Conservation (phyloP, 805 yeast genomes). For the Suhomyces faveliae region DNA sequence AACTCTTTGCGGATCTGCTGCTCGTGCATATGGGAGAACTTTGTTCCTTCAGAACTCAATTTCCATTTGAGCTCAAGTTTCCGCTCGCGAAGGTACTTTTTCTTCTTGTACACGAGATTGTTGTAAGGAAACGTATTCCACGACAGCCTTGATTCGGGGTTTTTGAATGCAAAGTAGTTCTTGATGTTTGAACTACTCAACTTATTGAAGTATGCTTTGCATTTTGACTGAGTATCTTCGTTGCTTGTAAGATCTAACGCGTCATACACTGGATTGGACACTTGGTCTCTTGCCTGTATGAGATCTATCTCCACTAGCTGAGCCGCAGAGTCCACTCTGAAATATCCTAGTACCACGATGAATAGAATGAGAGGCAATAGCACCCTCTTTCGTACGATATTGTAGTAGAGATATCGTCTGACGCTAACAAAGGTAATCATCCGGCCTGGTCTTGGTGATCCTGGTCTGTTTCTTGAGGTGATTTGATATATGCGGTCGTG, state of each 20-base stretch:
- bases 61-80: constrained; percentile 14
- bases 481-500: not conserved
- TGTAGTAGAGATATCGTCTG: not conserved
- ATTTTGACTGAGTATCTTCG: not conserved
- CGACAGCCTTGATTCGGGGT: too few relatives aligned
- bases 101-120: constrained; percentile 22
- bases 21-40: constrained; percentile 13
- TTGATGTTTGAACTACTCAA: not conserved
- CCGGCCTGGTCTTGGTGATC: not conserved
- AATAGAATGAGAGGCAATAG: not conserved
- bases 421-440: not conserved
- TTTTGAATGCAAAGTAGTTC: not conserved
- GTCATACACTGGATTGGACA: not conserved
- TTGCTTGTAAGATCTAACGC: not conserved
- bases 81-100: constrained; percentile 25
- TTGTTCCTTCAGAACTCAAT: constrained; percentile 13
- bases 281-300: not conserved
- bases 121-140: not conserved
- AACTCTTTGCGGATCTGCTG: constrained; percentile 12
- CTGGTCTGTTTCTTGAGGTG: not conserved
- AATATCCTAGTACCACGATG: not conserved
- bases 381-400: not conserved
- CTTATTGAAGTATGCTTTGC: not conserved
- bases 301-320: not conserved
- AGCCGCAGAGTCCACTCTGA: not conserved